These are phyloP conservation scores for Tritrichomonas musculus DNA, from an alignment of 208 protist genomes.

Conservation along the genomic window DNA sequence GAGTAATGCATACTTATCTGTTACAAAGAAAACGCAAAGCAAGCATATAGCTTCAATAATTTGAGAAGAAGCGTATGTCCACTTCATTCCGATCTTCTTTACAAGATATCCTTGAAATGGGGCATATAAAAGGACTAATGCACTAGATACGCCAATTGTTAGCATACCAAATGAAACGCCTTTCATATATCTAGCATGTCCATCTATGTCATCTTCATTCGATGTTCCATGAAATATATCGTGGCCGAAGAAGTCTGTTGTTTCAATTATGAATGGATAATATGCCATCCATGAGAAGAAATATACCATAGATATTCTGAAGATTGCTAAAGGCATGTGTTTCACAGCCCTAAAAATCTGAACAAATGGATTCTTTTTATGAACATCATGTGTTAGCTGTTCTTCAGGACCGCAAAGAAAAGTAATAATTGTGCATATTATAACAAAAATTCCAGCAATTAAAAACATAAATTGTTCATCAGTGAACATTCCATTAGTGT, in stretches of 20 bases:
- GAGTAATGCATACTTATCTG: neutral
- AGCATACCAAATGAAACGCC: neutral
- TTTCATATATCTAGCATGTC: neutral
- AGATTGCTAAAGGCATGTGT: neutral
- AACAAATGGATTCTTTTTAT: neutral
- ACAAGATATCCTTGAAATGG: neutral
- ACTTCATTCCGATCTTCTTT: neutral
- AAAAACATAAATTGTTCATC: neutral
- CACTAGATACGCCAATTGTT: neutral
- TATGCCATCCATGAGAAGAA: slow-evolving; percentile 25
- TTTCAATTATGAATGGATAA: slow-evolving; percentile 1
- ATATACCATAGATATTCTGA: neutral
- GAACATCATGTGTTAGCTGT: neutral
- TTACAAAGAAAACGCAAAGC: neutral
- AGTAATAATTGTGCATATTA: neutral
- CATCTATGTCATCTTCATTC: neutral
- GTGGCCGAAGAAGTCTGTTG: neutral
- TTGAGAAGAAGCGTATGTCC: neutral
- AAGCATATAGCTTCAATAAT: neutral
- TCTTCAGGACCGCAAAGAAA: neutral
- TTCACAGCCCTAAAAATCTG: neutral
- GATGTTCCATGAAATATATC: neutral
- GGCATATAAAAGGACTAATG: neutral
- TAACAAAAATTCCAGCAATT: neutral
- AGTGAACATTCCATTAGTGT: neutral